phyloP scores from a whole-genome alignment of 495 filamentous ascomycete species.

The Chaetomidium leptoderma region DNA sequence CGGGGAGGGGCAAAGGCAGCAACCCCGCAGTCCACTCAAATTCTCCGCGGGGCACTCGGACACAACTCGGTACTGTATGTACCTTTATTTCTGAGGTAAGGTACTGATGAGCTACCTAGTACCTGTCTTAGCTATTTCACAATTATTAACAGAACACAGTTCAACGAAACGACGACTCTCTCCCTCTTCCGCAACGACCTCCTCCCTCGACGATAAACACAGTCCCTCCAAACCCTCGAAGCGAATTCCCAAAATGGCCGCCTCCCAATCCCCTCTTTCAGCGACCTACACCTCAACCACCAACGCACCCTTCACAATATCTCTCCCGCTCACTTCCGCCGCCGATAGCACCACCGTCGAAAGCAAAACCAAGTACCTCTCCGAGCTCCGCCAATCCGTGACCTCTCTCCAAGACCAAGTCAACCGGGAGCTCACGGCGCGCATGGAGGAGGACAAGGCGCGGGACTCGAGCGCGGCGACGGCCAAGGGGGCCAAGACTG shows the following conservation, averaged over 20 bases:
- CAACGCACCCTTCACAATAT: constrained; percentile 41
- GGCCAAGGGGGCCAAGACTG: constrained; percentile 53
- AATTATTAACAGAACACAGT: background rate
- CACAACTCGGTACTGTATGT: background rate
- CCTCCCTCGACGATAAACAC: background rate
- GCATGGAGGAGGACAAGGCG: constrained; percentile 84
- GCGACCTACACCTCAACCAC: constrained; percentile 59
- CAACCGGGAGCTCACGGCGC: constrained; percentile 76
- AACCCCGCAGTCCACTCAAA: constrained; percentile 9
- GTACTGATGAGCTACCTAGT: too few relatives aligned
- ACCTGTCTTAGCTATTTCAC: too few relatives aligned
- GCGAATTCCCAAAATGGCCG: constrained; percentile 15
- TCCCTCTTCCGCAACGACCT: background rate
- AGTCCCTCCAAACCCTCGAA: background rate
- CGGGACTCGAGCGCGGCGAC: constrained; percentile 27
- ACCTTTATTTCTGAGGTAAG: too few relatives aligned
- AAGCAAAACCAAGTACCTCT: constrained; percentile 63
- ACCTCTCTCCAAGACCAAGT: constrained; percentile 63
- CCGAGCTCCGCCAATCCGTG: constrained; percentile 57
- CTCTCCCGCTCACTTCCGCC: constrained; percentile 39
- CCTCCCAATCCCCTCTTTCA: constrained; percentile 20
- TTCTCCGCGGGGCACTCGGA: constrained; percentile 8
- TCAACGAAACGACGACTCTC: background rate
- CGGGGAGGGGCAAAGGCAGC: constrained; percentile 6
- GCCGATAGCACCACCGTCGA: constrained; percentile 36